These are phyloP conservation scores for Termitomyces sp. DNA, from an alignment of 768 basidiomycete genomes.

Conservation along the genomic window DNA sequence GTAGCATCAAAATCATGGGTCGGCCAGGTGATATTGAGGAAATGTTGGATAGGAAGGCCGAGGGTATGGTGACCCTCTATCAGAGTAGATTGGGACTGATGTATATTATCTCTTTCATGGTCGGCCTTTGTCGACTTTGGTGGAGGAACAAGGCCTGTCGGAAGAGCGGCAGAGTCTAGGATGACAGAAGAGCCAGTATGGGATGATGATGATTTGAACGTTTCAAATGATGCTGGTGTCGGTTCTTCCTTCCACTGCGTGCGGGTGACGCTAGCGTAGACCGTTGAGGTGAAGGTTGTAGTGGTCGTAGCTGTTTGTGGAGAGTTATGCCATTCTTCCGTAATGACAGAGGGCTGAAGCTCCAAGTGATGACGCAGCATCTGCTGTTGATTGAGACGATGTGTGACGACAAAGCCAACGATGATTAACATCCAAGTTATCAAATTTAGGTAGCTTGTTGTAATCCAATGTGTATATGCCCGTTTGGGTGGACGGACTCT, in stretches of 20 bases:
- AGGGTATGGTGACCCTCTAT: conserved; percentile 20
- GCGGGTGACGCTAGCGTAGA: conserved; percentile 17
- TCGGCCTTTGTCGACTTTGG: not conserved
- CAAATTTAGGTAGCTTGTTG: conserved; percentile 16
- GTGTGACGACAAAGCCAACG: conserved; percentile 18
- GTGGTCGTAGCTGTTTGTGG: conserved; percentile 16
- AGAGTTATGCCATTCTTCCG: not conserved
- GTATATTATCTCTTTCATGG: not conserved
- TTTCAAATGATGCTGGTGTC: conserved; percentile 9
- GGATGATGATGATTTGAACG: conserved; percentile 9
- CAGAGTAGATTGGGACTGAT: conserved; percentile 1
- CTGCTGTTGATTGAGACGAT: conserved; percentile 22
- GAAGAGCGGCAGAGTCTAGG: not conserved
- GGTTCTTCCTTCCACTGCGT: conserved; percentile 20
- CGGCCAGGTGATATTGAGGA: conserved; percentile 29
- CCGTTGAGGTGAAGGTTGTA: conserved; percentile 37
- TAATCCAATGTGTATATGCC: conserved; percentile 11
- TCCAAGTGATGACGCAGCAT: not conserved
- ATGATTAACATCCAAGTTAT: conserved; percentile 26
- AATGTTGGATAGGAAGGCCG: conserved; percentile 20
- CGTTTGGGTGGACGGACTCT: conserved; percentile 18
- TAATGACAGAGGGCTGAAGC: not conserved
- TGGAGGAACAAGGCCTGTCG: conserved; percentile 4
- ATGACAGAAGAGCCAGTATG: conserved; percentile 3
- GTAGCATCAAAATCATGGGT: conserved; percentile 20